These are phyloP conservation scores for Neofusicoccum umdonicola DNA, from an alignment of 2,329 filamentous ascomycete genomes.

Conservation along the genomic window DNA sequence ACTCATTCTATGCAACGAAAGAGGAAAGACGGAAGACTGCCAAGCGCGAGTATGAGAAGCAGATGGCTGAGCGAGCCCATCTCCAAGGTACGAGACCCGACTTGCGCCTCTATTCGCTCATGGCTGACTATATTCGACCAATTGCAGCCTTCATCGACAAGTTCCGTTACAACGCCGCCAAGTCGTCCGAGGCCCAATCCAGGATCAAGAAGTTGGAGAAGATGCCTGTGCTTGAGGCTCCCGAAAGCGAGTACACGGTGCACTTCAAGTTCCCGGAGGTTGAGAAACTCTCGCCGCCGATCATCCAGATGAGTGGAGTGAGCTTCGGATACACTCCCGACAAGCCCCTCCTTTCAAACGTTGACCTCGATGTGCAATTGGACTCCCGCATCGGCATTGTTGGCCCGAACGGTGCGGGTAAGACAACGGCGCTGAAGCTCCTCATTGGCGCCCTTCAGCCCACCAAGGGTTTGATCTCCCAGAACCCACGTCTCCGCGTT, in stretches of 20 bases:
- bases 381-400: conserved; percentile 98
- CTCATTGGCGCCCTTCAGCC: conserved; percentile 82
- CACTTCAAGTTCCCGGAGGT: conserved; percentile 98
- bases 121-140: background rate
- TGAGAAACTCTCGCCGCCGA: conserved; percentile 94
- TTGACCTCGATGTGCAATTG: conserved; percentile 94
- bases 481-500: conserved; percentile 82
- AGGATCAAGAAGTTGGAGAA: conserved; percentile 98
- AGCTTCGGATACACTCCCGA: conserved; percentile 84
- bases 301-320: conserved; percentile 94
- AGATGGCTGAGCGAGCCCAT: conserved; percentile 91
- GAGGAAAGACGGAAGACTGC: conserved; percentile 96
- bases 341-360: conserved; percentile 74
- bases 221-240: conserved; percentile 87
- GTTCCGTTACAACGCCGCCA: conserved; percentile 98
- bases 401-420: conserved; percentile 98
- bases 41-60: conserved; percentile 96
- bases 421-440: conserved; percentile 97
- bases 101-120: background rate
- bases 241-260: conserved; percentile 91
- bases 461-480: conserved; percentile 76
- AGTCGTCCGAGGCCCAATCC: conserved; percentile 96
- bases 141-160: conserved; percentile 87
- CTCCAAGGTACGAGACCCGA: conserved; percentile 59
- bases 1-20: conserved; percentile 94